Percentiles rank a stretch among this genome's conserved stretches.
Evolutionary conservation across 179 eudicot genomes (phyloP).

Genomic region (Spergularia azorica): DNA sequence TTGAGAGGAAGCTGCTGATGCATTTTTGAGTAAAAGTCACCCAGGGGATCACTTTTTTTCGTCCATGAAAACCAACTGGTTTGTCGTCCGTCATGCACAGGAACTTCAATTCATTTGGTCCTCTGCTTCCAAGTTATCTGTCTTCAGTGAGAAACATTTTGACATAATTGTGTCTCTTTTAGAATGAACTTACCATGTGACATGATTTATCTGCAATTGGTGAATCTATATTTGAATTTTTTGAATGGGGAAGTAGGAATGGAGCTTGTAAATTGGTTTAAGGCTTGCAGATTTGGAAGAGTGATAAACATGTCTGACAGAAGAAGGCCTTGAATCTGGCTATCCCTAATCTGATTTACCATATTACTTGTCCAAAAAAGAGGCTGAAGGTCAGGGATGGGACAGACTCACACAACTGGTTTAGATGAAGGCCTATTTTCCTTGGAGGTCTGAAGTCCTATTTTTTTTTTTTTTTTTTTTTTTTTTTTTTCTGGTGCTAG

Average conservation of each 20-base stretch:
- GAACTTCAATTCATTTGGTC: slow-evolving; percentile 24
- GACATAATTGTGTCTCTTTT: not conserved
- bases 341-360: not conserved
- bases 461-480: too few relatives aligned
- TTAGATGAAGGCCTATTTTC: slow-evolving; percentile 7
- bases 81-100: slow-evolving; percentile 25
- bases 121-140: slow-evolving; percentile 22
- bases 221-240: slow-evolving; percentile 18
- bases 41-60: not conserved
- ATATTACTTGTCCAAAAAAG: not conserved
- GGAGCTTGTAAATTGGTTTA: slow-evolving; percentile 17
- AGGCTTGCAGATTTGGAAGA: slow-evolving; percentile 1
- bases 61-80: slow-evolving; percentile 8
- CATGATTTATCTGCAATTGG: not conserved
- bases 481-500: not conserved
- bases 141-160: not conserved
- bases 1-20: slow-evolving; percentile 29
- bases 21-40: slow-evolving; percentile 20
- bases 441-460: not conserved
- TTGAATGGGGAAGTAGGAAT: slow-evolving; percentile 26
- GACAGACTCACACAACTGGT: slow-evolving; percentile 14
- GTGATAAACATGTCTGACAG: slow-evolving; percentile 14
- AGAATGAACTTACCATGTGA: slow-evolving; percentile 22
- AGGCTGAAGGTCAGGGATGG: slow-evolving; percentile 30
- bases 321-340: slow-evolving; percentile 18